Conservation (phyloP, 2,329 filamentous ascomycete genomes). For the Blastomyces gilchristii region DNA sequence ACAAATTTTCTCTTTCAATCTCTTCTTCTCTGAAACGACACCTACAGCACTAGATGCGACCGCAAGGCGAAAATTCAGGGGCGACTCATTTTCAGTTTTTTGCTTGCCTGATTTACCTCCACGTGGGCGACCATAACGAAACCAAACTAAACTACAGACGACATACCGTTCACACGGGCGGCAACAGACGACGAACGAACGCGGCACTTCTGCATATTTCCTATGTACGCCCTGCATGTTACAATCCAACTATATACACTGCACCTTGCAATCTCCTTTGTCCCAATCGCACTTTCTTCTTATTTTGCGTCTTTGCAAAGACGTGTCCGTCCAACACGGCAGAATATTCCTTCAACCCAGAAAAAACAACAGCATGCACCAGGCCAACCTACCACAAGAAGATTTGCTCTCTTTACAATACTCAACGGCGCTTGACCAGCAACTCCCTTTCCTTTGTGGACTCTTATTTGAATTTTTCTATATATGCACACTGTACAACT, state of each 20-base stretch:
- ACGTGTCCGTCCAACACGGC: background rate
- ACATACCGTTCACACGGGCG: slow-evolving; percentile 13
- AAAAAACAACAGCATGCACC: background rate
- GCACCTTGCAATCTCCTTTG: slow-evolving; percentile 9
- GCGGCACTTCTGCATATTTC: background rate
- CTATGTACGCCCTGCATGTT: background rate
- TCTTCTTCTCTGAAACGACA: slow-evolving; percentile 19
- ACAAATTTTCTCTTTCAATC: background rate
- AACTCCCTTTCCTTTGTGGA: background rate
- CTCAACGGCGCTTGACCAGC: slow-evolving; percentile 6
- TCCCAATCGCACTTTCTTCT: background rate
- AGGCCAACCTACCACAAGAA: background rate
- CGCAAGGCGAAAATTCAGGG: slow-evolving; percentile 6
- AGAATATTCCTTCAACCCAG: background rate
- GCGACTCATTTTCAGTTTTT: slow-evolving; percentile 1
- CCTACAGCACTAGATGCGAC: slow-evolving; percentile 7
- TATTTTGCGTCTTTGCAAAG: background rate
- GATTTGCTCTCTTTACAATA: background rate
- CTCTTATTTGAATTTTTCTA: background rate
- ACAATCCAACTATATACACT: slow-evolving; percentile 14
- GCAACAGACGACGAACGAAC: slow-evolving; percentile 2
- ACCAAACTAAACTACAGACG: background rate
- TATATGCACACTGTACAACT: background rate
- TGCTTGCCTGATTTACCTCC: slow-evolving; percentile 1
- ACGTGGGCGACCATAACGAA: slow-evolving; percentile 3